phyloP scores from a whole-genome alignment of 1,284 basidiomycete species.

The Trametes polyzona region DNA sequence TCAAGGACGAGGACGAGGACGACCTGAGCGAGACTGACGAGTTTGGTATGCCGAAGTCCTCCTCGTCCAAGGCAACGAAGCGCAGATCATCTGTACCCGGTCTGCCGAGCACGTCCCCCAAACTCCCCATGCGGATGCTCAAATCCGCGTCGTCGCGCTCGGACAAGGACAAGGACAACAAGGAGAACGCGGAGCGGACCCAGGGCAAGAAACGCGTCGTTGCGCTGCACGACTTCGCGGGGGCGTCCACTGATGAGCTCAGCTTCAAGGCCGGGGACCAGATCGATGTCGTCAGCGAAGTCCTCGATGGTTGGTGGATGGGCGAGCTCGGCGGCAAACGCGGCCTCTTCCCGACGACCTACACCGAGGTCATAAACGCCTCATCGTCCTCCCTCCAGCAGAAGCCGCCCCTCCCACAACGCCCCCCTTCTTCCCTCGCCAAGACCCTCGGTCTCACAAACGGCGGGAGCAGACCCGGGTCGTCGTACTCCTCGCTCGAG shows the following conservation, averaged over 20 bases:
- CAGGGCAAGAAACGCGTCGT: slow-evolving; percentile 55
- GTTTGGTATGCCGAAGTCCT: slow-evolving; percentile 22
- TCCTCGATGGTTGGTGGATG: slow-evolving; percentile 86
- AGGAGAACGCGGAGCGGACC: slow-evolving; percentile 4
- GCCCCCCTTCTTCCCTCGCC: slow-evolving; percentile 18
- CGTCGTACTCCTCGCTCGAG: slow-evolving; percentile 24
- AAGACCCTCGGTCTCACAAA: slow-evolving; percentile 18
- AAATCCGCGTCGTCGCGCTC: slow-evolving; percentile 45
- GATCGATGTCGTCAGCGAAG: slow-evolving; percentile 74
- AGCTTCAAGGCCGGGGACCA: slow-evolving; percentile 73
- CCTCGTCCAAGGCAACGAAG: slow-evolving; percentile 22
- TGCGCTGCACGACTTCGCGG: slow-evolving; percentile 73
- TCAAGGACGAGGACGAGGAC: slow-evolving; percentile 40
- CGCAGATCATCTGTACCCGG: slow-evolving; percentile 21
- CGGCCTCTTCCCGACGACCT: slow-evolving; percentile 78
- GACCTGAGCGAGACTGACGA: slow-evolving; percentile 34
- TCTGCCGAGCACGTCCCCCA: slow-evolving; percentile 42
- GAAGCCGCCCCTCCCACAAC: slow-evolving; percentile 37
- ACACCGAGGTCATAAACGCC: slow-evolving; percentile 57
- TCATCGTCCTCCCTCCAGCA: slow-evolving; percentile 26
- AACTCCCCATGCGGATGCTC: slow-evolving; percentile 46
- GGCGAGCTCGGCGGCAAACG: slow-evolving; percentile 70
- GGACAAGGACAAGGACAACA: slow-evolving; percentile 38
- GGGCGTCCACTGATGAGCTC: slow-evolving; percentile 74
- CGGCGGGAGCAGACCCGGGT: slow-evolving; percentile 9